Evolutionary conservation across 352 stramenopile genomes (phyloP), one percentile per base, ranked within the genome.

Genomic region (Globisporangium parvum): DNA sequence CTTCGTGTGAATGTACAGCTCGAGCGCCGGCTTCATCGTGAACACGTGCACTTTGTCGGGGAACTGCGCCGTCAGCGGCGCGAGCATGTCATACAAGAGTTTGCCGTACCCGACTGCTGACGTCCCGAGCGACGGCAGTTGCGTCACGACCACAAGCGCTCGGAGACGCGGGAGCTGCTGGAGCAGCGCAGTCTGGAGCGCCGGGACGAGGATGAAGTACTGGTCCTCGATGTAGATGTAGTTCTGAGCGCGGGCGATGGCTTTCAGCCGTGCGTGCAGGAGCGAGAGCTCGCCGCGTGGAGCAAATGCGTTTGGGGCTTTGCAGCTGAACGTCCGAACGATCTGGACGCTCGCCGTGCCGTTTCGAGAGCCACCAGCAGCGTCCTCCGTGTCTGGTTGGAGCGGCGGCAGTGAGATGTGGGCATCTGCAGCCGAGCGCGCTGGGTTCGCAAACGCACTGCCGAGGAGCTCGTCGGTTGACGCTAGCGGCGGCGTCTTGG

Each of bases 1-100:
- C 47, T 93, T 93, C 48, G 69, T 77, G 64, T 96, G 86, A 45
- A 93, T 74, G 65, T 91, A 95, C 24, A 95, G 65, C 23, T 71
- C 35, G 45, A 66, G 70, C 2, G 56, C 41, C 35, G 72, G 50
- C 26, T 79, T 78, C 11, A 73, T 83, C 48, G 73, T 66, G 63
- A 80, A 88, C 18, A 88, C 40, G 15, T 75, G 65, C 50, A 90
- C 70, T 50, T 84, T 85, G 41, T 73, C 63, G 4, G 77, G 73
- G 57, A 77, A 87, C 24, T 60, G 20, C 1, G 80, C 62, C 77
- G 85, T 85, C 39, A 85, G 64, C 51, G 73, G 87, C 47, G 77
- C 41, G 62, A 80, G 78, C 63, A 86, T 85, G 47, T 76, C 71
- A 58, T 90, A 87, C 0, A 70, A 56, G 26, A 69, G 61, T 48